Evolutionary conservation across 352 stramenopile species (phyloP).

Genomic region (Phytopythium oedochilum): DNA sequence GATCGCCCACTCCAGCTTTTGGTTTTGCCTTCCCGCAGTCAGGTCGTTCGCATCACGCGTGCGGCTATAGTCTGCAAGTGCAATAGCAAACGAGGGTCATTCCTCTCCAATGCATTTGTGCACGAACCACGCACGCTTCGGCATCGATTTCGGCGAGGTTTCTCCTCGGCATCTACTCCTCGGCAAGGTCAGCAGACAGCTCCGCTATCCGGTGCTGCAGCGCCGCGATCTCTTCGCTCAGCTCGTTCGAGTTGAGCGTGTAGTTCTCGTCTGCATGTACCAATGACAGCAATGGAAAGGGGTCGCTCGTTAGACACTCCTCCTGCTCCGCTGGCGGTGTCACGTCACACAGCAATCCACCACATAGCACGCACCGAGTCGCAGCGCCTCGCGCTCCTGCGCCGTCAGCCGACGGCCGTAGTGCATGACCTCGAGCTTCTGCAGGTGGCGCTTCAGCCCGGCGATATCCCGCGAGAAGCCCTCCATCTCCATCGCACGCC

Average conservation of each 20-base stretch:
- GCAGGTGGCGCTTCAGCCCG: conserved; percentile 53
- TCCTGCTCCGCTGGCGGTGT: no score
- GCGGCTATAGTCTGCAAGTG: no score
- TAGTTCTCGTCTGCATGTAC: conserved; percentile 35
- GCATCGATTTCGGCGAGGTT: no score
- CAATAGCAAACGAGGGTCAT: no score
- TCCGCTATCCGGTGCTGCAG: conserved; percentile 63
- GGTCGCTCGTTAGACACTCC: no score
- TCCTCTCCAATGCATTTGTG: no score
- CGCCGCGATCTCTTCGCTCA: conserved; percentile 55
- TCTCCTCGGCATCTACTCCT: no score
- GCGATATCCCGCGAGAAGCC: conserved; percentile 69
- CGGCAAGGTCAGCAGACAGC: conserved; percentile 44
- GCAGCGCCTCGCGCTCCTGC: conserved; percentile 42
- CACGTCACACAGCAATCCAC: conserved; percentile 3
- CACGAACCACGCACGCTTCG: no score
- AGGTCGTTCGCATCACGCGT: no score
- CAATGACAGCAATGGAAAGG: background rate
- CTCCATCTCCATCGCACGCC: conserved; percentile 81
- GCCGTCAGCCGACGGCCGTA: conserved; percentile 45
- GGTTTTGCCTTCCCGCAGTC: no score
- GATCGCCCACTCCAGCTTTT: no score
- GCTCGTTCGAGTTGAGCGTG: conserved; percentile 48
- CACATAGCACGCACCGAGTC: conserved; percentile 19
- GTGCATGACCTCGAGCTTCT: conserved; percentile 68